Conservation (phyloP, 345 rosid species). For the Lumnitzera racemosa region DNA sequence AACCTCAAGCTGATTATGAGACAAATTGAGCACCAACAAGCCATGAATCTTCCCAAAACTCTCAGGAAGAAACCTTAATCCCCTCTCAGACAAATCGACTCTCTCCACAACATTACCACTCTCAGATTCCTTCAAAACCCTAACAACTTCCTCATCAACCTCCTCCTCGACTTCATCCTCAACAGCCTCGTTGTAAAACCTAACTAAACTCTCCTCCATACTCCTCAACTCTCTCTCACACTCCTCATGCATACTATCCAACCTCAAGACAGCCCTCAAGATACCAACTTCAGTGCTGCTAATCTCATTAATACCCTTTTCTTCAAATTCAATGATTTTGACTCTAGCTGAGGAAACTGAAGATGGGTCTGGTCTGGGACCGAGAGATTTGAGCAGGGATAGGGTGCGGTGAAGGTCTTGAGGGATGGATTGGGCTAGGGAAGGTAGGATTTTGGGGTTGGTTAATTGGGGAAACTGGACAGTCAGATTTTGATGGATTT, state of each 20-base stretch:
- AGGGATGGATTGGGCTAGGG: conserved; percentile 50
- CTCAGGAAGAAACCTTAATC: conserved; percentile 65
- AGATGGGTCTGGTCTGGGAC: conserved; percentile 66
- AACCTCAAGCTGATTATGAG: conserved; percentile 71
- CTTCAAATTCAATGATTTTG: conserved; percentile 46
- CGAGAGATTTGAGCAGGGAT: conserved; percentile 53
- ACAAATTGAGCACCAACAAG: conserved; percentile 58
- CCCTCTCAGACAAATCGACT: conserved; percentile 56
- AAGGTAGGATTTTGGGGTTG: conserved; percentile 35
- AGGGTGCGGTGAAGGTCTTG: conserved; percentile 39
- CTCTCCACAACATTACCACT: conserved; percentile 34
- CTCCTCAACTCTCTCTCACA: conserved; percentile 55
- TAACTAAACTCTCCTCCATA: conserved; percentile 54
- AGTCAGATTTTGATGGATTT: conserved; percentile 21
- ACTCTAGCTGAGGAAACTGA: conserved; percentile 53
- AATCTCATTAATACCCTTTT: conserved; percentile 26
- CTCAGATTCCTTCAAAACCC: conserved; percentile 41
- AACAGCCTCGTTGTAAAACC: conserved; percentile 35
- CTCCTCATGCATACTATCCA: conserved; percentile 59
- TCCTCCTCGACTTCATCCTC: conserved; percentile 25
- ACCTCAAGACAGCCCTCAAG: conserved; percentile 43
- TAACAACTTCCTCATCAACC: conserved; percentile 48
- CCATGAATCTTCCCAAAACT: conserved; percentile 58
- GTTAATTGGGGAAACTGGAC: conserved; percentile 37
- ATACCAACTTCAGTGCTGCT: conserved; percentile 29